A percentile compares a stretch with the other conserved stretches of the same genome.
These are phyloP conservation scores for Neolentinus lepideus DNA, from an alignment of 1,284 basidiomycete genomes.

Conservation along the genomic window DNA sequence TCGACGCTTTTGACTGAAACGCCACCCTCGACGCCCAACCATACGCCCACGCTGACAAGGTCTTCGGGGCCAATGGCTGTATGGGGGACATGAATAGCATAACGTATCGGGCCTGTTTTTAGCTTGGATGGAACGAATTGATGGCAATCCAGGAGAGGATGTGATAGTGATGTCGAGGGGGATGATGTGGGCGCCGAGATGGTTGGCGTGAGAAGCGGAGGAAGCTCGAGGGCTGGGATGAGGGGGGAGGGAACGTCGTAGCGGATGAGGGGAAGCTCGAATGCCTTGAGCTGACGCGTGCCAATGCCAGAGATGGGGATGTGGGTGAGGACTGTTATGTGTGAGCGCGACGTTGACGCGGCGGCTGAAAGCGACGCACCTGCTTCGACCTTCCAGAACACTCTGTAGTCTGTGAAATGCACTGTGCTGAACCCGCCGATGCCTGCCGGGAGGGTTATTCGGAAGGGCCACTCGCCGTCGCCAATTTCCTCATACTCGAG, in stretches of 20 bases:
- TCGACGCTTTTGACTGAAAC: constrained; percentile 47
- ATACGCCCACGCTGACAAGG: constrained; percentile 45
- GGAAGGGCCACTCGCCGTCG: constrained; percentile 63
- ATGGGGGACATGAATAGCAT: constrained; percentile 36
- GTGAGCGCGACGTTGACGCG: constrained; percentile 6
- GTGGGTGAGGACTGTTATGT: constrained; percentile 52
- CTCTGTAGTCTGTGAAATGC: constrained; percentile 69
- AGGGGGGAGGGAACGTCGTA: constrained; percentile 34
- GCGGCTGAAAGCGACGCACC: constrained; percentile 34
- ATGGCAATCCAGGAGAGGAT: constrained; percentile 16
- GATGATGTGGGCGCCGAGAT: constrained; percentile 10
- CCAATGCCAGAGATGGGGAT: constrained; percentile 58
- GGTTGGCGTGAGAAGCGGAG: constrained; percentile 22
- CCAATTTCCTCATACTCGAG: constrained; percentile 52
- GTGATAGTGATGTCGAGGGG: constrained; percentile 9
- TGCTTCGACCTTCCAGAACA: constrained; percentile 79
- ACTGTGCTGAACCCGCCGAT: constrained; percentile 63
- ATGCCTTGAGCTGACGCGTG: constrained; percentile 56
- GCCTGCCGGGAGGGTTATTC: constrained; percentile 56
- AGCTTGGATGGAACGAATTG: constrained; percentile 32
- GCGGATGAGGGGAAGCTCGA: constrained; percentile 59
- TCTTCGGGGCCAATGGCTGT: constrained; percentile 49
- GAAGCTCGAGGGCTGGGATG: constrained; percentile 20
- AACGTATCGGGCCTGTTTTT: constrained; percentile 40
- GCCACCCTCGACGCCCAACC: constrained; percentile 38